Percentiles rank a stretch among this genome's conserved stretches.
Evolutionary conservation across 352 stramenopile species (phyloP).

Genomic region (Globisporangium parvum): DNA sequence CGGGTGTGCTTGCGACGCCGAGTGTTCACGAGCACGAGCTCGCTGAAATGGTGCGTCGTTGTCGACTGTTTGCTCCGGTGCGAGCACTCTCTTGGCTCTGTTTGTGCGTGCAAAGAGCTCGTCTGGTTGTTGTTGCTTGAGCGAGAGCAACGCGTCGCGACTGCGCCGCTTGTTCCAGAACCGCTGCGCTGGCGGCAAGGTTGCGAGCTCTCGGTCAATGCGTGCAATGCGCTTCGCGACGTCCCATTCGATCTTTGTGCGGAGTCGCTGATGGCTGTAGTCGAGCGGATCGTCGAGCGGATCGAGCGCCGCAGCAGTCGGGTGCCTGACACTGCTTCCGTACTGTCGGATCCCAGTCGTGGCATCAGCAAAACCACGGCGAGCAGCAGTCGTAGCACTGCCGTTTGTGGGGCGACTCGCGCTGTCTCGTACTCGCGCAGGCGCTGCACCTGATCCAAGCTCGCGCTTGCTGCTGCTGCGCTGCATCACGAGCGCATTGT

Average conservation of each 20-base stretch:
- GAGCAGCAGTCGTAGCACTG: not conserved
- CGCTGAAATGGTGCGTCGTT: too few relatives aligned
- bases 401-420: not conserved
- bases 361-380: too few relatives aligned
- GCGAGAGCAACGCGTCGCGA: not conserved
- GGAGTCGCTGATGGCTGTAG: slow-evolving; percentile 24
- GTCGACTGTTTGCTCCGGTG: not conserved
- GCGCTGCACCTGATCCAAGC: too few relatives aligned
- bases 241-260: slow-evolving; percentile 57
- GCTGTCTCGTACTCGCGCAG: too few relatives aligned
- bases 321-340: too few relatives aligned
- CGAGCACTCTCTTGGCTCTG: not conserved
- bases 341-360: too few relatives aligned
- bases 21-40: too few relatives aligned
- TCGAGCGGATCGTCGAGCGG: not conserved
- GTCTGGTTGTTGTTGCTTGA: too few relatives aligned
- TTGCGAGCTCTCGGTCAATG: slow-evolving; percentile 52
- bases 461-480: slow-evolving; percentile 4
- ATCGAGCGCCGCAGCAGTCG: too few relatives aligned
- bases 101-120: not conserved
- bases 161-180: slow-evolving; percentile 39
- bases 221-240: slow-evolving; percentile 61
- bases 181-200: slow-evolving; percentile 34
- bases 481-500: slow-evolving; percentile 42
- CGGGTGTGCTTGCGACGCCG: too few relatives aligned